phyloP scores from a whole-genome alignment of 192 early-diverging fungal genomes.

The Coemansia sp. region DNA sequence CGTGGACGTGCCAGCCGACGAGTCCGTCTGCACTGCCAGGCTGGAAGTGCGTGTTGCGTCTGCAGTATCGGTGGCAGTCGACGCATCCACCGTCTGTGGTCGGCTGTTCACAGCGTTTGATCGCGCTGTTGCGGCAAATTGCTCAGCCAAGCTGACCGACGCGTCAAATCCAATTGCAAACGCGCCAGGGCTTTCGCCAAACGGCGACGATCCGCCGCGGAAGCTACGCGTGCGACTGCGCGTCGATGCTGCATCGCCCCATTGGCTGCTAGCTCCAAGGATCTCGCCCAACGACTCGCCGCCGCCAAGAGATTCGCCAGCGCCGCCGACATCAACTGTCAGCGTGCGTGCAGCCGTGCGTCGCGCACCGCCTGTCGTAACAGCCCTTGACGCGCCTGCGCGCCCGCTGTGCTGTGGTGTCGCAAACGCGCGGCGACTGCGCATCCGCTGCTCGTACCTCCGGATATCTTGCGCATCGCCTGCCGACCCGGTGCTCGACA shows the following conservation, averaged over 20 bases:
- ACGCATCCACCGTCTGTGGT: constrained; percentile 36
- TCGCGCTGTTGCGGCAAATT: constrained; percentile 29
- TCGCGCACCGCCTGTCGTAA: constrained; percentile 10
- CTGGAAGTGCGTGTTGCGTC: neutral
- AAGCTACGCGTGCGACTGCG: constrained; percentile 28
- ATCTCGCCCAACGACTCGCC: constrained; percentile 49
- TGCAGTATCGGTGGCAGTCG: constrained; percentile 14
- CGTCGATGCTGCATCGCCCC: constrained; percentile 36
- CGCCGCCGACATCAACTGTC: constrained; percentile 17
- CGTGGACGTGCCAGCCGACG: constrained; percentile 6
- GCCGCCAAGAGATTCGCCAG: neutral
- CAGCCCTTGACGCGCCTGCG: constrained; percentile 8
- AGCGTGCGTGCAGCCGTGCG: constrained; percentile 12
- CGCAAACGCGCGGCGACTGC: constrained; percentile 23
- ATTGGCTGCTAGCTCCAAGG: constrained; percentile 33
- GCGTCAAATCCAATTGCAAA: constrained; percentile 45
- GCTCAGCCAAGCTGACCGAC: constrained; percentile 42
- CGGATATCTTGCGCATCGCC: constrained; percentile 40
- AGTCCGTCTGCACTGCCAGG: constrained; percentile 10
- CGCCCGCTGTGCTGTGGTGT: constrained; percentile 20
- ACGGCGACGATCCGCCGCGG: constrained; percentile 30
- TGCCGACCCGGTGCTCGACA: constrained; percentile 18
- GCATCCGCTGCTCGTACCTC: constrained; percentile 35
- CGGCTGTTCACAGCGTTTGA: constrained; percentile 11
- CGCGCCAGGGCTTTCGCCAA: constrained; percentile 23